phyloP scores from a whole-genome alignment of 176 grass and related monocot genomes.

The Triticum monococcum region DNA sequence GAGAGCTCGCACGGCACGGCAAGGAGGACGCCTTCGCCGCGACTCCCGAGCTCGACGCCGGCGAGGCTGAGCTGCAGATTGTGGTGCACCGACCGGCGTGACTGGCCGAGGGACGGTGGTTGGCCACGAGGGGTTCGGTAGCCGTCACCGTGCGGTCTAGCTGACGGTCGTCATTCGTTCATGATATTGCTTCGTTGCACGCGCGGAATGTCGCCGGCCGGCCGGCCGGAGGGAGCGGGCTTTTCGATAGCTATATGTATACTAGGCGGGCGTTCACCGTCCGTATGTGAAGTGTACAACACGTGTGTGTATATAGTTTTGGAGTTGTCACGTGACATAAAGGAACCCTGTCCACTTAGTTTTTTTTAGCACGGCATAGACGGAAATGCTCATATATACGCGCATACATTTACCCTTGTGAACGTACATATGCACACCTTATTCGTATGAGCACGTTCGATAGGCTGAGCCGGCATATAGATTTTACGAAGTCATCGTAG shows the following conservation, averaged over 20 bases:
- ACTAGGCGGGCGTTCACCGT: background rate
- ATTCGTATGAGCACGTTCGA: too few species aligned
- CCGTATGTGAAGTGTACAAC: background rate
- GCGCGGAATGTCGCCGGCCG: background rate
- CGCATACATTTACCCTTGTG: too few species aligned
- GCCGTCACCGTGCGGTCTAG: background rate
- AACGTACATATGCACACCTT: too few species aligned
- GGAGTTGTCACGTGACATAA: background rate
- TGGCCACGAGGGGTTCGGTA: background rate
- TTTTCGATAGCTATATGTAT: background rate
- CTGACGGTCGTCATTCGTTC: background rate
- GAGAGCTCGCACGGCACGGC: background rate
- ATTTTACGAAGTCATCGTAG: too few species aligned
- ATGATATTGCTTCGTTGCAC: background rate
- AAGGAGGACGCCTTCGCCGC: background rate
- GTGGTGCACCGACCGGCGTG: constrained; percentile 19
- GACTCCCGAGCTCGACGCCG: background rate
- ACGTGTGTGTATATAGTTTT: background rate
- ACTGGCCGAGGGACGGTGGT: background rate
- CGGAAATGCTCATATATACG: too few species aligned
- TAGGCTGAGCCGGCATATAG: too few species aligned
- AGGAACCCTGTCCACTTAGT: background rate
- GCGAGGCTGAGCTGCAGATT: background rate
- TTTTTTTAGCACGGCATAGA: too few species aligned
- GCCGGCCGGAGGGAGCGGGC: background rate